Evolutionary conservation across 441 rosid genomes (phyloP).

Genomic region (Corymbia citriodora): DNA sequence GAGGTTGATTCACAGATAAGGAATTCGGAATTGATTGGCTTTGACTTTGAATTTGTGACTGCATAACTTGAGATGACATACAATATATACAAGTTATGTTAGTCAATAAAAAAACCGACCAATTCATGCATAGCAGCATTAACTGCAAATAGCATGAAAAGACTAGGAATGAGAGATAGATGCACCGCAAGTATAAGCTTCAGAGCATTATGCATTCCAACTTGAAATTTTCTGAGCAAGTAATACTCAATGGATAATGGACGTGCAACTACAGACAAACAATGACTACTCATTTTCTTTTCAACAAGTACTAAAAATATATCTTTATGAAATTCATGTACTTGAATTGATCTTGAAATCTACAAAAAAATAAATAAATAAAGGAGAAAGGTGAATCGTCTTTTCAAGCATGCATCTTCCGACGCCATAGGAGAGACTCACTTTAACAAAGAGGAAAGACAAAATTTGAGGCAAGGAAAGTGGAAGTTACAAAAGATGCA

Average conservation of each 20-base stretch:
- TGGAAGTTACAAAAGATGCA: background rate
- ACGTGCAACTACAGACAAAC: background rate
- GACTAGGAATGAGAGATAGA: background rate
- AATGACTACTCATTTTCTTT: background rate
- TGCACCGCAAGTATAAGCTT: background rate
- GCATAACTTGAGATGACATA: constrained; percentile 41
- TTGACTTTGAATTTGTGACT: constrained; percentile 50
- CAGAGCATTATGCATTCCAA: background rate
- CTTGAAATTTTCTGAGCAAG: background rate
- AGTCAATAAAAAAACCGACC: background rate
- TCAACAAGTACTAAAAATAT: background rate
- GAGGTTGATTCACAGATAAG: constrained; percentile 56
- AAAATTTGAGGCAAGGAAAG: background rate
- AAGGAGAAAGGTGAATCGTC: background rate
- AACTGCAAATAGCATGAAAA: background rate
- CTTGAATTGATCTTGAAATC: background rate
- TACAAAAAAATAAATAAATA: background rate
- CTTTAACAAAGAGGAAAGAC: background rate
- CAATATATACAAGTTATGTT: background rate
- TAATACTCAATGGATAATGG: background rate
- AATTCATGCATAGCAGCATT: background rate
- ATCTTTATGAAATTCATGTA: background rate
- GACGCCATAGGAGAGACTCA: background rate
- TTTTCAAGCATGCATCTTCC: background rate
- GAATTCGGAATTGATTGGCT: constrained; percentile 51